Conservation (phyloP, 2,329 filamentous ascomycete genomes). For the Colletotrichum lentis region DNA sequence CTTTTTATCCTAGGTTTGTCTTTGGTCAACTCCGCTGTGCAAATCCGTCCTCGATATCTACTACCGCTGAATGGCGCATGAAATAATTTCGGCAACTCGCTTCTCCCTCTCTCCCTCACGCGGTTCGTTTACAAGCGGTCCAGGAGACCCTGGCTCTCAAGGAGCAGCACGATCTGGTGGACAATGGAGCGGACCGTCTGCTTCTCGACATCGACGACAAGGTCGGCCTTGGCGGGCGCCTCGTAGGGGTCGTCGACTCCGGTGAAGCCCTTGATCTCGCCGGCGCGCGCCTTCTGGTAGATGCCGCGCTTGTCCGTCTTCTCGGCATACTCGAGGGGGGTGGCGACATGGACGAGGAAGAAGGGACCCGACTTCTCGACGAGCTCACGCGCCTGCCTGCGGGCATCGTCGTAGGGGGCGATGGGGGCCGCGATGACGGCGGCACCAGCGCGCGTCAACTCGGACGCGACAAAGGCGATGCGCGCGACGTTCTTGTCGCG, state of each 20-base stretch:
- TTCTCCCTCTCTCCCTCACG: neutral
- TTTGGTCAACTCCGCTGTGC: conserved; percentile 8
- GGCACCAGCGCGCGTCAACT: conserved; percentile 90
- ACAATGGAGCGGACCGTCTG: conserved; percentile 91
- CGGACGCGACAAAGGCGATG: conserved; percentile 94
- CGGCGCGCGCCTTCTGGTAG: conserved; percentile 82
- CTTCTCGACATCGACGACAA: conserved; percentile 85
- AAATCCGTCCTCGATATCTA: conserved; percentile 6
- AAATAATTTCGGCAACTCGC: neutral
- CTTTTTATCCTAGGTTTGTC: conserved; percentile 12
- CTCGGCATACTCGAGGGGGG: conserved; percentile 90
- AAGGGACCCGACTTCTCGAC: conserved; percentile 90
- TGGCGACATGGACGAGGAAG: conserved; percentile 95
- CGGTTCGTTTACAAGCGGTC: conserved; percentile 65
- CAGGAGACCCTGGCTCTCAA: conserved; percentile 88
- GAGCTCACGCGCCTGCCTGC: conserved; percentile 80
- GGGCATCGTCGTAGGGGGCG: conserved; percentile 84
- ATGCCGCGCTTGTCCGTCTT: conserved; percentile 93
- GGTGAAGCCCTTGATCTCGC: conserved; percentile 98
- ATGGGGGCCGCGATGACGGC: conserved; percentile 97
- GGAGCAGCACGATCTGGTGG: conserved; percentile 92
- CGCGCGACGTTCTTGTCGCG: conserved; percentile 94
- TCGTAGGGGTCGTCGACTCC: conserved; percentile 98
- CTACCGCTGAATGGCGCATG: conserved; percentile 11
- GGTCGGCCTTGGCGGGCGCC: conserved; percentile 78